Evolutionary conservation across 2,329 filamentous ascomycete species (phyloP), one percentile per base, ranked within the genome.

Genomic region (Harringtonia aguacate): DNA sequence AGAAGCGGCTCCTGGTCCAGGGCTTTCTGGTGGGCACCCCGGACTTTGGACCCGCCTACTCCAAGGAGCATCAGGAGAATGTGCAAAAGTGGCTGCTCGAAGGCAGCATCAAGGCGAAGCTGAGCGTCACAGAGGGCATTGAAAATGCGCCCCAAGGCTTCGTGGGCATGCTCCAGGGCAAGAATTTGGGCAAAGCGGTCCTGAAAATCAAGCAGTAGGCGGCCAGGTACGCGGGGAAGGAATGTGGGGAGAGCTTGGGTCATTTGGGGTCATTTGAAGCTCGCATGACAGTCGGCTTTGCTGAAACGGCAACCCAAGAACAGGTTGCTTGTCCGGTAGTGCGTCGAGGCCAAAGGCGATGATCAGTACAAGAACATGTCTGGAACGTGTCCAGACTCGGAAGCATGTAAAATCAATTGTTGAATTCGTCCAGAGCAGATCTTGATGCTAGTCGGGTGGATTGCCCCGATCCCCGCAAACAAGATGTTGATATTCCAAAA

Each of bases 121-220:
- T 82, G 48, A 67, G 73, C 54, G 66, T 84, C 46, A 87, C 81
- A 0, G 70, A 81, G 43, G 86, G 86, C 18, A 88, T 94, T 47
- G 87, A 94, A 48, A 79, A 85, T 48, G 81, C 81, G 1, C 67
- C 77, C 7, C 75, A 88, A 45, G 87, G 82, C 0, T 70, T 94
- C 48, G 63, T 90, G 13, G 84, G 79, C 13, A 79, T 94, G 68
- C 70, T 92, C 44, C 61, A 75, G 56, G 87, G 87, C 39, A 74
- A 84, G 62, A 94, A 94, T 68, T 85, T 88, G 63, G 87, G 87
- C 53, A 94, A 94, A 75, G 84, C 86, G 15, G 75, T 92, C 20
- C 56, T 92, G 55, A 84, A 86, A 69, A 61, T 75, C 33, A 54
- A 44, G 30, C 30, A 49, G n/a, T 45, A 36, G 31, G 14, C 5